Conservation (phyloP, 768 basidiomycete species). For the Lactarius pseudohatsudake region DNA sequence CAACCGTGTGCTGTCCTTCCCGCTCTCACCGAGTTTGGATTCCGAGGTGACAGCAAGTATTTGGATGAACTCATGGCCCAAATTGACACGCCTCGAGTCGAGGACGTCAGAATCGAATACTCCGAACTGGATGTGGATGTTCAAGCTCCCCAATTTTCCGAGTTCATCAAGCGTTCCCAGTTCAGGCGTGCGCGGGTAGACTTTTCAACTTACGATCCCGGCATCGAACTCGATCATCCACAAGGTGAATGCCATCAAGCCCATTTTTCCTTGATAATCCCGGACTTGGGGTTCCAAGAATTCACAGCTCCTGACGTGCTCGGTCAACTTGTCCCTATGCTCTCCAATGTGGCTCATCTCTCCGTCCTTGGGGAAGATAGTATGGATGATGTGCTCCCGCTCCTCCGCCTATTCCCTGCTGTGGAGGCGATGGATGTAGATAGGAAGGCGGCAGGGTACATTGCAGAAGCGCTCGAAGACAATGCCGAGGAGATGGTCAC, state of each 20-base stretch:
- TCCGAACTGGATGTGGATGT: background rate
- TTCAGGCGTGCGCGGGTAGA: background rate
- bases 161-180: background rate
- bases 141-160: background rate
- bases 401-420: background rate
- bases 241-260: background rate
- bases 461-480: background rate
- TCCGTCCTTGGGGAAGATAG: background rate
- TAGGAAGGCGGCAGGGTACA: background rate
- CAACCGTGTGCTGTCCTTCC: background rate
- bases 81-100: background rate
- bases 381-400: background rate
- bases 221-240: background rate
- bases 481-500: background rate
- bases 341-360: background rate
- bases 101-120: background rate
- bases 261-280: background rate
- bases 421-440: background rate
- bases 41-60: background rate
- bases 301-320: background rate
- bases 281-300: too few species aligned
- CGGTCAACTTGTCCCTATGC: background rate
- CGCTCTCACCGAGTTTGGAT: background rate
- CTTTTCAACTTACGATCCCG: background rate
- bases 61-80: background rate